Base-by-base conservation (phyloP, 2,329 filamentous ascomycete genomes). In the Aphanocladium album region DNA sequence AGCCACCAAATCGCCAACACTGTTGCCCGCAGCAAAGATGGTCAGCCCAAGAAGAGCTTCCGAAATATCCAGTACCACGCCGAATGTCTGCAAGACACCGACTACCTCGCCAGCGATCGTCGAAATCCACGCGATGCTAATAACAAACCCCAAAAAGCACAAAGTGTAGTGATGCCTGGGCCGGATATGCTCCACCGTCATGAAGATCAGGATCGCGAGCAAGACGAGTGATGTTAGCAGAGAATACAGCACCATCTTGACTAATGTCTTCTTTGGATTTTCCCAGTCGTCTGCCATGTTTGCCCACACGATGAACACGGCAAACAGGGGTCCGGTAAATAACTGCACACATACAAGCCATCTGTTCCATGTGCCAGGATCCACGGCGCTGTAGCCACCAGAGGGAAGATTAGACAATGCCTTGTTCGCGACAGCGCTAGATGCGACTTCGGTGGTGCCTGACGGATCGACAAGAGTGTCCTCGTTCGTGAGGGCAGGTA, bases 21-120 rank as follows among this genome's bases (percentile, higher is more conserved):
- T 96, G 74, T 99, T 99, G 30, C 95, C 95, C 37, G 97, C 91
- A 2, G 95, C 95, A 72, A 99, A 99, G 59, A 99, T 88, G 17
- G 95, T 99, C 56, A 99, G 83, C 1, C 95, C 95, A 12, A 99
- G 83, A 64, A 99, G 91, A 4, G 95, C 95, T 74, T 99, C 95
- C 17, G 89, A 95, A 71, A 99, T 99, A 69, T 90, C 88, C 60
- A 96, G 79, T 55, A 99, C 91, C 33, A 98, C 90, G 9, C 95
- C 95, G 53, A 98, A 80, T 1, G 95, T 89, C 76, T 99, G 98
- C 64, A 99, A 82, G 6, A 97, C 89, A 35, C 91, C 93, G 5
- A 99, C 95, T 5, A 99, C 95, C 77, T 99, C 93, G 39, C 91
- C 91, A 2, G 95, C 93, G 67, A 99, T 92, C 1, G 91, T 95